Percentiles rank a stretch among this genome's conserved stretches.
Evolutionary conservation across 176 grass and related monocot genomes (phyloP).

Genomic region (Aechmea fasciata): DNA sequence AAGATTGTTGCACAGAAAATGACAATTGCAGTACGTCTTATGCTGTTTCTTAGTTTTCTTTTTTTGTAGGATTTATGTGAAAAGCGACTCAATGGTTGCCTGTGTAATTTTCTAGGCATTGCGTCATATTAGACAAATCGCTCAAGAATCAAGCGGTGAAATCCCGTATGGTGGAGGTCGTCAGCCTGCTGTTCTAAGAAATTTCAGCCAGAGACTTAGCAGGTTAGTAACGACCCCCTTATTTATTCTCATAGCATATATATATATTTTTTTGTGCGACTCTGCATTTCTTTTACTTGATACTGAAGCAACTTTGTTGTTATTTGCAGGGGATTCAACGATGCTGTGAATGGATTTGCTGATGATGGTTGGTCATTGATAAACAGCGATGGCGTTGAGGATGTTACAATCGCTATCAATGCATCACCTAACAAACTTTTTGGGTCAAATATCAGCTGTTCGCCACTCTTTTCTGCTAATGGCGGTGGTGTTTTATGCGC

Average conservation of each 20-base stretch:
- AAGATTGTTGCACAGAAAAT: slow-evolving; percentile 90
- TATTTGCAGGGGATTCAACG: slow-evolving; percentile 83
- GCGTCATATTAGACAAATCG: slow-evolving; percentile 76
- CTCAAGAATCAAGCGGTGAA: slow-evolving; percentile 82
- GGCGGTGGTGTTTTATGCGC: slow-evolving; percentile 82
- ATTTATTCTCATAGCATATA: neutral
- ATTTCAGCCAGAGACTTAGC: slow-evolving; percentile 85
- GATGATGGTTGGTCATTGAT: slow-evolving; percentile 94
- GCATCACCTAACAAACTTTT: slow-evolving; percentile 67
- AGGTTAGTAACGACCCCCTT: slow-evolving; percentile 31
- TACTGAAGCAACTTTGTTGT: neutral
- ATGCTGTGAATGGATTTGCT: slow-evolving; percentile 85
- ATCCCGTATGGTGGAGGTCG: slow-evolving; percentile 60
- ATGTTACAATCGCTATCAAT: slow-evolving; percentile 77
- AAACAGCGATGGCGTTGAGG: slow-evolving; percentile 65
- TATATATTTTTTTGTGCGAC: neutral
- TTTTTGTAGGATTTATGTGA: neutral
- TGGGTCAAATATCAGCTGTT: slow-evolving; percentile 44
- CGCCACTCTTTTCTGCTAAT: slow-evolving; percentile 49
- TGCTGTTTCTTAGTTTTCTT: slow-evolving; percentile 4
- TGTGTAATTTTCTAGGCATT: slow-evolving; percentile 36
- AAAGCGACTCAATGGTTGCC: too few species aligned
- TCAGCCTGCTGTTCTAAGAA: slow-evolving; percentile 71
- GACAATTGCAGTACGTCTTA: slow-evolving; percentile 64
- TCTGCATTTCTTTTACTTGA: neutral